Evolutionary conservation across 257 asterid species (phyloP).

Genomic region (Fraxinus pennsylvanica): DNA sequence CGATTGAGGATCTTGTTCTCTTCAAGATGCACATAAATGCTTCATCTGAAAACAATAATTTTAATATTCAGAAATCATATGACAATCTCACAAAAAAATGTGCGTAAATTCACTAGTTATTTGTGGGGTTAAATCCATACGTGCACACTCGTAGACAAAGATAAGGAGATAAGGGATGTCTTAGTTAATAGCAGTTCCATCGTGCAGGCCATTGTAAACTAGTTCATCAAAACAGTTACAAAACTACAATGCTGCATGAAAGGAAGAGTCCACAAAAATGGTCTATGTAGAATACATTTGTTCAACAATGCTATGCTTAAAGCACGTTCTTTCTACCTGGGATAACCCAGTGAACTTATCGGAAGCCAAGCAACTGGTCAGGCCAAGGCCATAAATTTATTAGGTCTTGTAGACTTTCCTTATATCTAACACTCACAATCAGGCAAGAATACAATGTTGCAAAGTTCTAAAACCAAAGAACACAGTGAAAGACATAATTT

Average conservation of each 20-base stretch:
- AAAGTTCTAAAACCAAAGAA: background rate
- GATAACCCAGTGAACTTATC: background rate
- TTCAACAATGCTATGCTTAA: background rate
- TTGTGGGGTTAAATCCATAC: background rate
- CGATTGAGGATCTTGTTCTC: background rate
- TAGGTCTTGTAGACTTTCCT: background rate
- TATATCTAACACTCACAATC: background rate
- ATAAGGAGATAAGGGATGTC: background rate
- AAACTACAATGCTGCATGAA: background rate
- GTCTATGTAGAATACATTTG: background rate
- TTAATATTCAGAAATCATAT: background rate
- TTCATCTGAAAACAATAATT: background rate
- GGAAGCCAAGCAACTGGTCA: background rate
- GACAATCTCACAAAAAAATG: background rate
- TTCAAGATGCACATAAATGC: background rate
- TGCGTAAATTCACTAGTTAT: background rate
- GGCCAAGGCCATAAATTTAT: background rate
- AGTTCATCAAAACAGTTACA: background rate
- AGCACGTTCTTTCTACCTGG: background rate
- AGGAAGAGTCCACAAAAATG: background rate
- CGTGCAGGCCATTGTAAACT: background rate
- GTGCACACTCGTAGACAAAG: background rate
- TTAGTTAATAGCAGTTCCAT: background rate
- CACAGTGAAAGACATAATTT: background rate
- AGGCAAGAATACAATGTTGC: background rate